phyloP scores from a whole-genome alignment of 192 early-diverging fungal genomes.

The Linnemannia exigua region DNA sequence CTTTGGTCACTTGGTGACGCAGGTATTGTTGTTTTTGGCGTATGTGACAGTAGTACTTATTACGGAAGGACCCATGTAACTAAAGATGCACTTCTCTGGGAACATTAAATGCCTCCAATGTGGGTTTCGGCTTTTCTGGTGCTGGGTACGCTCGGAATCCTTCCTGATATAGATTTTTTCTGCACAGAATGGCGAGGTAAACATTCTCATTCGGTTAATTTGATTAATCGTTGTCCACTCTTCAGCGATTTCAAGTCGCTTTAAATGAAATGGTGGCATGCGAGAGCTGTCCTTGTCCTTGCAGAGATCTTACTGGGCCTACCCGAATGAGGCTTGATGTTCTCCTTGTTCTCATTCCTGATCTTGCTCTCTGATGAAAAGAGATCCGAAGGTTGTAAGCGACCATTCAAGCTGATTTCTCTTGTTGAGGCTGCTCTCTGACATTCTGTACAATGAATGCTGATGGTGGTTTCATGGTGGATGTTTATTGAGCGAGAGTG shows the following conservation, averaged over 20 bases:
- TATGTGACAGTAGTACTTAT: conserved; percentile 8
- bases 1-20: not conserved
- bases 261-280: conserved; percentile 2
- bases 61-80: conserved; percentile 2
- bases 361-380: not conserved
- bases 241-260: conserved; percentile 7
- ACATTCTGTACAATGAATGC: not conserved
- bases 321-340: not conserved
- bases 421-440: conserved; percentile 3
- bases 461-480: too few species aligned
- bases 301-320: conserved; percentile 1
- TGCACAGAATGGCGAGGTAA: not conserved
- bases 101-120: conserved; percentile 28
- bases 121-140: too few species aligned
- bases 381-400: conserved; percentile 7
- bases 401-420: conserved; percentile 2
- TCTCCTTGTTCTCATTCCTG: conserved; percentile 17
- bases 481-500: too few species aligned
- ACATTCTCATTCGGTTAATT: conserved; percentile 9
- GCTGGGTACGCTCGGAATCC: not conserved
- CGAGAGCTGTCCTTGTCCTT: not conserved
- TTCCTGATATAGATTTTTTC: not conserved
- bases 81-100: conserved; percentile 19
- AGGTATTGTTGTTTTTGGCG: conserved; percentile 3
- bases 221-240: conserved; percentile 5